These are phyloP conservation scores for Pseudocercospora eumusae DNA, from an alignment of 2,329 filamentous ascomycete species.

Conservation along the genomic window DNA sequence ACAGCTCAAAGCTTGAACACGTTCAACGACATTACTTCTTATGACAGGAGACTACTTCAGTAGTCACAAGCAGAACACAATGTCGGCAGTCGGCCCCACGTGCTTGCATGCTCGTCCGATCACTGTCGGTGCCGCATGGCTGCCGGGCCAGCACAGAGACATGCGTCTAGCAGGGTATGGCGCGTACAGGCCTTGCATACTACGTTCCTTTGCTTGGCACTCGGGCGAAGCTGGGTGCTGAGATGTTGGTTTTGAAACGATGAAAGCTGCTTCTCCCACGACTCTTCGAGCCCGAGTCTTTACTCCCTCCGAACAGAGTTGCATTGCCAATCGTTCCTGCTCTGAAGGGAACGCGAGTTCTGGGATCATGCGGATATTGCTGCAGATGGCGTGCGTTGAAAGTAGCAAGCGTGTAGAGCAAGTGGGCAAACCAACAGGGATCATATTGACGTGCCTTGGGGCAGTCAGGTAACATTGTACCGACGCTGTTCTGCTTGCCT, in stretches of 20 bases:
- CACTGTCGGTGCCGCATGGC: not conserved
- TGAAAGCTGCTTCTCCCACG: not conserved
- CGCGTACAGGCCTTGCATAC: not conserved
- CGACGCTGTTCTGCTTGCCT: not conserved
- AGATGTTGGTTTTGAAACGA: not conserved
- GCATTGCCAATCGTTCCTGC: not conserved
- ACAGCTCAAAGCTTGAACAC: not conserved
- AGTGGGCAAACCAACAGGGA: not conserved
- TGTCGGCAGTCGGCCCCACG: not conserved
- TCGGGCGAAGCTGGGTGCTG: not conserved
- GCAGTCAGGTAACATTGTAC: constrained; percentile 1
- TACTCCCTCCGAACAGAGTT: not conserved
- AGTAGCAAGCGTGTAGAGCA: not conserved
- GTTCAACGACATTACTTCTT: not conserved
- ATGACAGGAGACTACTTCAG: not conserved
- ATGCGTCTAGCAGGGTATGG: not conserved
- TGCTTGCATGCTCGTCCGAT: not conserved
- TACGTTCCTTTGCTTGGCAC: not conserved
- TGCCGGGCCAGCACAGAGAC: constrained; percentile 5
- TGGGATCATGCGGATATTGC: not conserved
- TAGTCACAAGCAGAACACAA: not conserved
- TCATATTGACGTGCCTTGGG: not conserved
- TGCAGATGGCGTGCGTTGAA: not conserved
- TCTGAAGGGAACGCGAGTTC: not conserved
- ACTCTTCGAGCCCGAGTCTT: not conserved